Evolutionary conservation across 2,329 filamentous ascomycete species (phyloP), one percentile per base, ranked within the genome.

Genomic region (Phyllachora maydis): DNA sequence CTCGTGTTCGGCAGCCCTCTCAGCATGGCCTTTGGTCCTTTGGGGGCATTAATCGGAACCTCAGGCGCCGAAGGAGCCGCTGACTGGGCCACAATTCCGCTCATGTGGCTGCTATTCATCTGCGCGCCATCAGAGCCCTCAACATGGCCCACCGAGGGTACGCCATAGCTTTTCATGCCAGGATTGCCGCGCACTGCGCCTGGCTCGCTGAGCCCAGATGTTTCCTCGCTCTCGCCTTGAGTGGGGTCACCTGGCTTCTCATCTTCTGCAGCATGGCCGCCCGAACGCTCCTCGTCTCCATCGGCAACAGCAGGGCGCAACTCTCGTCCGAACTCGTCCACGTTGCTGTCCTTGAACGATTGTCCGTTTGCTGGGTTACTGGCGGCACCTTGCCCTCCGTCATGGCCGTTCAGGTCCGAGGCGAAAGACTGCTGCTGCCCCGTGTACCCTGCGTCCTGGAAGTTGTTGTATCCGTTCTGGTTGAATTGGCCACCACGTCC

Each of bases 21-120:
- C 32, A 85, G 66, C 79, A 95, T 91, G 11, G 88, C 88, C 49
- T 88, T 83, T 22, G 88, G 88, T 7, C 83, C 88, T 26, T 76
- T 91, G 14, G 88, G 88, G 14, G 88, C 88, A 50, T 60, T 79
- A 49, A 69, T 46, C 21, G 67, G 67, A 24, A 58, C 50, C 32
- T 51, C 50, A 12, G 45, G 45, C 13, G 36, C 32, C 29, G 25
- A 27, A n/a, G 28, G 30, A 5, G 23, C n/a, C n/a, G n/a, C n/a
- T n/a, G n/a, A n/a, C n/a, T n/a, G n/a, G n/a, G n/a, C n/a, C n/a
- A n/a, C n/a, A n/a, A n/a, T n/a, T n/a, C n/a, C n/a, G n/a, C n/a
- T n/a, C n/a, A n/a, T n/a, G n/a, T n/a, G n/a, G n/a, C n/a, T n/a
- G n/a, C n/a, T n/a, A n/a, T n/a, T n/a, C n/a, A n/a, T n/a, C n/a